Base-by-base conservation (phyloP, 2,329 filamentous ascomycete genomes). In the Daldinia eschscholtzii region DNA sequence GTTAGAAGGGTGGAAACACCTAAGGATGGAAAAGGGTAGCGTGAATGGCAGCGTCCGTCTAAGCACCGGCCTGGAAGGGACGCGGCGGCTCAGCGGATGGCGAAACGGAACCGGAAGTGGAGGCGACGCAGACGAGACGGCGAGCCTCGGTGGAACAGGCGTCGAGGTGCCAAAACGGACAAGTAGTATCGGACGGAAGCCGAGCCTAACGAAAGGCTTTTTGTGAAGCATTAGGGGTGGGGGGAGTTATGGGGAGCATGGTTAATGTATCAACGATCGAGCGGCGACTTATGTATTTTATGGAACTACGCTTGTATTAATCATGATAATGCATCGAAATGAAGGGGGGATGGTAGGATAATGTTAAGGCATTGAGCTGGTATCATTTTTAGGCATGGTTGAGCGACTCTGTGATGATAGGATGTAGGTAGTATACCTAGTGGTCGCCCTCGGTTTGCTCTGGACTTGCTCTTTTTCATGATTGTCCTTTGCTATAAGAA, bases 1-100 rank as follows among this genome's bases (percentile, higher is more conserved):
- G 80, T 81, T 98, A 7, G 94, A 97, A 73, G 90, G 89, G 2
- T 93, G 91, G 88, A 97, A 95, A 79, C 93, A 91, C 72, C 81
- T 94, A 30, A 85, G 92, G 37, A 83, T 88, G 70, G 92, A 94
- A 76, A 89, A 86, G 79, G 82, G 81, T 9, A 74, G 74, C 59
- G 75, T 76, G 3, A 76, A 73, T 53, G 72, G 68, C 42, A 76
- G 74, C 64, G 62, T 76, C 18, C 64, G 76, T 15, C 70, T 77
- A 30, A 72, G 76, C 26, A 77, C 75, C 4, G 71, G 64, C 4
- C 41, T 75, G 9, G 76, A 76, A 7, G 68, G 72, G 10, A 74
- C 72, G 6, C 77, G 78, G 48, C 75, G 77, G 71, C 76, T 75
- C 33, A 79, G 75, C 75, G 75, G 50, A 37, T 92, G 61, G 89